Evolutionary conservation across 371 early-diverging fungal genomes (phyloP).

Genomic region (Basidiobolus meristosporus): DNA sequence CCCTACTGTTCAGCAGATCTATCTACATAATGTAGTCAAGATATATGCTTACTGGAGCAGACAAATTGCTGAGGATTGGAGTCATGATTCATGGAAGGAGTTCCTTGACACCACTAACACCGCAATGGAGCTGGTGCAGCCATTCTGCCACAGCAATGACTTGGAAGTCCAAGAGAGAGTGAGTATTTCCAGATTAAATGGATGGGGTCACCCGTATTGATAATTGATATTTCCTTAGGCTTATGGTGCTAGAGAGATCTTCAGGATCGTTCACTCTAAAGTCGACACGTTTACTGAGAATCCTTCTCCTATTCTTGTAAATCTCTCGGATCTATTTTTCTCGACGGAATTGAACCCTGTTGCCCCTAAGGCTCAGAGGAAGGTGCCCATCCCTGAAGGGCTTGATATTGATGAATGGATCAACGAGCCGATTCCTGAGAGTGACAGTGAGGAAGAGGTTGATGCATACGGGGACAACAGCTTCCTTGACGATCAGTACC

Average conservation of each 20-base stretch:
- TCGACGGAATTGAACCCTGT: conserved; percentile 81
- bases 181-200: conserved; percentile 3
- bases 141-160: conserved; percentile 26
- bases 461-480: conserved; percentile 11
- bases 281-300: conserved; percentile 3
- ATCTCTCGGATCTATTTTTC: conserved; percentile 24
- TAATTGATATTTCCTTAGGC: conserved; percentile 13
- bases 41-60: conserved; percentile 45
- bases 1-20: conserved; percentile 40
- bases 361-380: conserved; percentile 74
- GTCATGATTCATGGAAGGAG: background rate
- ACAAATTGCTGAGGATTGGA: background rate
- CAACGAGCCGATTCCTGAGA: conserved; percentile 41
- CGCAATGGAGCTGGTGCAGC: background rate
- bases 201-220: background rate
- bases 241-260: conserved; percentile 27
- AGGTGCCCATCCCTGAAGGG: conserved; percentile 77
- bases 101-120: background rate
- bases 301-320: background rate
- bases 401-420: conserved; percentile 74
- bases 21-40: conserved; percentile 54
- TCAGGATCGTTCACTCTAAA: conserved; percentile 20
- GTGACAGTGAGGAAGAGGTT: conserved; percentile 18
- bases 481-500: conserved; percentile 9
- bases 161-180: conserved; percentile 75